Evolutionary conservation across 2,329 filamentous ascomycete genomes (phyloP), one percentile per base, ranked within the genome.

Genomic region (Colletotrichum noveboracense): DNA sequence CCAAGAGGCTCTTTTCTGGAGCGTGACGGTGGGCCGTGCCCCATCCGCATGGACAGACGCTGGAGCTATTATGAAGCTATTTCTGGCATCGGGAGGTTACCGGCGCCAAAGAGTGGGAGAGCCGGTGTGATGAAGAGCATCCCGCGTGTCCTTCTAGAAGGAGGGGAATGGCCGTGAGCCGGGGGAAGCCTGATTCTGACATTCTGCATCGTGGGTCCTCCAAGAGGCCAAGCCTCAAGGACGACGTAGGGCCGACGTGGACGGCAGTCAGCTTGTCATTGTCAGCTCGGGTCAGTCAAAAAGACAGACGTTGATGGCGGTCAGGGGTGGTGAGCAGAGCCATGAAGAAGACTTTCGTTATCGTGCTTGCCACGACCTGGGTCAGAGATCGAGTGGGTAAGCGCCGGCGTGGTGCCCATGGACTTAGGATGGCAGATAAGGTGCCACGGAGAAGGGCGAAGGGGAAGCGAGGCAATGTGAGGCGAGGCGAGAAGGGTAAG

Each of bases 81-180:
- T 74, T 76, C 64, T 73, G 64, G 74, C 64, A 58, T 68, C 70
- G 74, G 65, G 34, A 69, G 28, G 70, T 43, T 68, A 64, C 70
- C 73, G 70, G 61, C 64, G 70, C 56, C 55, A 21, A 56, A 68
- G 36, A 26, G 66, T 74, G 48, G 71, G 28, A 71, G 60, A 55
- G 32, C 66, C 24, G 66, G n/a, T 68, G 43, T 52, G 34, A 73
- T 43, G 64, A 32, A 48, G 36, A 69, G 38, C 34, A 61, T 48
- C 32, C n/a, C 18, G 62, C 67, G 30, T 61, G 56, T 43, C 36
- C 32, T 73, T 73, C 64, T 65, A 73, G 70, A 73, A 73, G 70
- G 68, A 75, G 38, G 58, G n/a, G 62, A 58, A 58, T 12, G 26
- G 34, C 36, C 30, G 34, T 32, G 48, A 36, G 43, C 73, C 30